Evolutionary conservation across 768 basidiomycete species (phyloP).

Genomic region (Tulasnella sp.): DNA sequence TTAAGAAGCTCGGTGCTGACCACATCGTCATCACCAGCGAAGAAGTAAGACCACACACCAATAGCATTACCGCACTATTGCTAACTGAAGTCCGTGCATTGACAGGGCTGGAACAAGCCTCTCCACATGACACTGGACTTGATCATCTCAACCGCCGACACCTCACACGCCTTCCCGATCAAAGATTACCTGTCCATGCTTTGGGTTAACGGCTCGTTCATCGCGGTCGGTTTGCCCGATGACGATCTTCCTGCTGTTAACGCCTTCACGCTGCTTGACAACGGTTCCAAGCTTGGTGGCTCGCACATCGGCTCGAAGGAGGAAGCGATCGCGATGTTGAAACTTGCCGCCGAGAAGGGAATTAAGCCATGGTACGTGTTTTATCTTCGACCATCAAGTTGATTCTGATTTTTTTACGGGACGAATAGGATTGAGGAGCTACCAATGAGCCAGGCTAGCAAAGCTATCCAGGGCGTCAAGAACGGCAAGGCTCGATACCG

Average conservation of each 20-base stretch:
- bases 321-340: slow-evolving; percentile 62
- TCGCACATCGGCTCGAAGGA: slow-evolving; percentile 59
- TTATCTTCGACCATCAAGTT: no score
- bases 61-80: background rate
- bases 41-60: slow-evolving; percentile 35
- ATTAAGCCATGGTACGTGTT: slow-evolving; percentile 52
- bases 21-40: slow-evolving; percentile 55
- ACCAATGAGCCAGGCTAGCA: slow-evolving; percentile 54
- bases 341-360: slow-evolving; percentile 58
- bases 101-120: slow-evolving; percentile 38
- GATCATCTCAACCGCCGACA: slow-evolving; percentile 51
- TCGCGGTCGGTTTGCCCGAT: slow-evolving; percentile 63
- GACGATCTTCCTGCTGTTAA: slow-evolving; percentile 50
- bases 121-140: slow-evolving; percentile 47
- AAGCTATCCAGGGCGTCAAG: slow-evolving; percentile 56
- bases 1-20: slow-evolving; percentile 60
- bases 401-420: background rate
- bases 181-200: slow-evolving; percentile 59
- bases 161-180: slow-evolving; percentile 49
- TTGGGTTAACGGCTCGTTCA: slow-evolving; percentile 57
- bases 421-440: slow-evolving; percentile 45
- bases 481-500: slow-evolving; percentile 58
- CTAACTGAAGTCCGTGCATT: background rate
- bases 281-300: slow-evolving; percentile 40
- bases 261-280: slow-evolving; percentile 46